Evolutionary conservation across 805 yeast species (phyloP).

Genomic region (Groenewaldozyma tartarivorans): DNA sequence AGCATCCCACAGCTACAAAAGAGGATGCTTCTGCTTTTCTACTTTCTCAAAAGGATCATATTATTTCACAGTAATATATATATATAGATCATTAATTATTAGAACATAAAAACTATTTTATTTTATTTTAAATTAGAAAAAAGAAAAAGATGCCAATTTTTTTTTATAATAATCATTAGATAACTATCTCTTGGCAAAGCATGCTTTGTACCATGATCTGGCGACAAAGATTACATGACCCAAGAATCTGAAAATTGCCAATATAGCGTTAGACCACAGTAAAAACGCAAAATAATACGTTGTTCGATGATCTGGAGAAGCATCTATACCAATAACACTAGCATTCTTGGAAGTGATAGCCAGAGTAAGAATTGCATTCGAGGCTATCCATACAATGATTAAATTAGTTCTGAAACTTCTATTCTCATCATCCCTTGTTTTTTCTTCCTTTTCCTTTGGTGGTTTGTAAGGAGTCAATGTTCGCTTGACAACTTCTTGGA

Average conservation of each 20-base stretch:
- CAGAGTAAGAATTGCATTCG: constrained; percentile 29
- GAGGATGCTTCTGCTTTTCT: constrained; percentile 45
- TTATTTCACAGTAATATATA: neutral
- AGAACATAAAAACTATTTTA: neutral
- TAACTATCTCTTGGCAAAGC: constrained; percentile 15
- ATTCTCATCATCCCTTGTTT: constrained; percentile 28
- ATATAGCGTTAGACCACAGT: constrained; percentile 52
- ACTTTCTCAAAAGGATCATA: constrained; percentile 5
- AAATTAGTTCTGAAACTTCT: constrained; percentile 33
- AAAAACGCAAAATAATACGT: constrained; percentile 36
- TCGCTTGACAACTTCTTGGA: constrained; percentile 38
- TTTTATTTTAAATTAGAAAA: neutral
- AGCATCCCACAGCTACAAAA: constrained; percentile 46
- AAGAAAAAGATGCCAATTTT: neutral
- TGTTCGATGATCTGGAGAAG: constrained; percentile 30
- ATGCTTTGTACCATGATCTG: constrained; percentile 16
- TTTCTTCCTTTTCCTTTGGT: constrained; percentile 16
- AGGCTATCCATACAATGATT: constrained; percentile 31
- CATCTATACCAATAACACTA: constrained; percentile 27
- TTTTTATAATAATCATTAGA: no score
- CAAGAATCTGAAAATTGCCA: constrained; percentile 47
- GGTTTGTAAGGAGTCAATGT: constrained; percentile 44
- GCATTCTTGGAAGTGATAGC: constrained; percentile 30
- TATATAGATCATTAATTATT: neutral
- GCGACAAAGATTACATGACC: constrained; percentile 44